Evolutionary conservation across 2,329 filamentous ascomycete species (phyloP).

Genomic region (Neurospora sp.): DNA sequence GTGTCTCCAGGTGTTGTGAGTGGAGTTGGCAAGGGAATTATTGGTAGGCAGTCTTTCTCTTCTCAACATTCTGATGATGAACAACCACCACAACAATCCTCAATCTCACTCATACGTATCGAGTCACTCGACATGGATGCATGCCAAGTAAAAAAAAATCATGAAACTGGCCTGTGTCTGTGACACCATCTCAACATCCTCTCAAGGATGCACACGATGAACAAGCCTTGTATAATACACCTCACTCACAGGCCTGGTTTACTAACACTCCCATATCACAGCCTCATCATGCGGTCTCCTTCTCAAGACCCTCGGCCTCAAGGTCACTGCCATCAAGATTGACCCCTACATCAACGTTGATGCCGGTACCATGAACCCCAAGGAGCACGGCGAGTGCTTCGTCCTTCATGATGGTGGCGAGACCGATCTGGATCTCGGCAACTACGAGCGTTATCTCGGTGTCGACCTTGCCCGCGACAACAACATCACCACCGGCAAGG

Average conservation of each 20-base stretch:
- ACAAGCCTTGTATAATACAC: neutral
- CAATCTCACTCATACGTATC: neutral
- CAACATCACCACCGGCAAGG: constrained; percentile 97
- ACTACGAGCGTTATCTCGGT: constrained; percentile 50
- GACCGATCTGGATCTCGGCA: constrained; percentile 45
- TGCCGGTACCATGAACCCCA: constrained; percentile 50
- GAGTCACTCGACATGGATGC: neutral
- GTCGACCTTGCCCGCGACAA: constrained; percentile 75
- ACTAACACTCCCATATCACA: neutral
- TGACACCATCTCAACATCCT: neutral
- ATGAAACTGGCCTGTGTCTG: neutral
- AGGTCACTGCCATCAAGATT: constrained; percentile 46
- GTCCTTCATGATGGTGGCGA: constrained; percentile 59
- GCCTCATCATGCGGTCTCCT: constrained; percentile 42
- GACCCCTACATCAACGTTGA: constrained; percentile 69
- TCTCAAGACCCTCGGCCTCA: constrained; percentile 71
- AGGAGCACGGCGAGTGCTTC: constrained; percentile 71
- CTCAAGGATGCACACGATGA: neutral
- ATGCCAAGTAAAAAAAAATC: neutral
- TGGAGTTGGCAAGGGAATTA: neutral
- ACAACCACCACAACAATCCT: neutral
- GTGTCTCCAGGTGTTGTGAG: neutral
- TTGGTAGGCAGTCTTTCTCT: neutral
- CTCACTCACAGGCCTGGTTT: neutral
- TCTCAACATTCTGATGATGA: neutral